Base-by-base conservation (phyloP, 495 filamentous ascomycete genomes). In the Copromyces sp. region DNA sequence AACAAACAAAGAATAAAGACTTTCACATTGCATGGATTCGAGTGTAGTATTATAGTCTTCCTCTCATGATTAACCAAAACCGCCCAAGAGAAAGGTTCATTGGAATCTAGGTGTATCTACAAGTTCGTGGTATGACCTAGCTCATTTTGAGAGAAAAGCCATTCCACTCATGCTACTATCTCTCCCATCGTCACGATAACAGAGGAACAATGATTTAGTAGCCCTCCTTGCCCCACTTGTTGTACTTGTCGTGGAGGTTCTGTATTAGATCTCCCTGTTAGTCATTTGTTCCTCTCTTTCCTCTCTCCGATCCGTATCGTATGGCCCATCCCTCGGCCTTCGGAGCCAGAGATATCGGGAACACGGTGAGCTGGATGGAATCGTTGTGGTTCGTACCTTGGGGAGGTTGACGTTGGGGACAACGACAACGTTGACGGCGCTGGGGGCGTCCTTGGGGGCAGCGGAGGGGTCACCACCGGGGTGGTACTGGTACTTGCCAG, bases 151-250 rank as follows among this genome's bases (percentile, higher is more conserved):
- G 53, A 37, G 53, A 1, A 8, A 17, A 61, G 53, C 53, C 53
- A 14, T 61, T 9, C 53, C 53, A 65, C 14, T 9, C 24, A 65
- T 37, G 53, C 29, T 16, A 37, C 17, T 5, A 24, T 35, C 29
- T 65, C 53, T 35, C 29, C 12, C 24, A 32, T 65, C 6, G 17
- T 65, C 11, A 65, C 12, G 29, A 65, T 17, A 65, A 65, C 53
- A 65, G 29, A 65, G 53, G 2, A 17, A 69, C 29, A 42, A 47
- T 24, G 53, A 42, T 80, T 71, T 81, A 82, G 79, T 86, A 88
- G 68, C 85, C 85, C 9, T 98, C 95, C 89, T 98, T 98, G 83
- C 95, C 95, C 87, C 90, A 97, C 88, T 99, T 99, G 89, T 99
- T 99, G 88, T 89, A 98, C 81, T 90, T 90, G 76, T 98, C 95